These are phyloP conservation scores for Clavispora santaluciae DNA, from an alignment of 805 yeast species.

Conservation along the genomic window DNA sequence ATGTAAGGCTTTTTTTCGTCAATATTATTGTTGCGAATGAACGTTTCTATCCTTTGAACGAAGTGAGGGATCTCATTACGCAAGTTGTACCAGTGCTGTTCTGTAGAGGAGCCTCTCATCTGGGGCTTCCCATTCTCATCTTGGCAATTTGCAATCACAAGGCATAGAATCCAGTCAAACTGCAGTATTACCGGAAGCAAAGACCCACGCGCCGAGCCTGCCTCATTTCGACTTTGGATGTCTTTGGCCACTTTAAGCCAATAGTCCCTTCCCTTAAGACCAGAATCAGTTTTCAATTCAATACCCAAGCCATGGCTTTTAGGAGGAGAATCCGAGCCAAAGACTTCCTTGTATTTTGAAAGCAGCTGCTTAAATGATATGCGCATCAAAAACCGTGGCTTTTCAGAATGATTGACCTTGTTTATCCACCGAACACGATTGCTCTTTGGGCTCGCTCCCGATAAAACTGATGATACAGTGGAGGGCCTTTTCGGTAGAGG, in stretches of 20 bases:
- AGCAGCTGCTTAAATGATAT: conserved; percentile 18
- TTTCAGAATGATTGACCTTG: conserved; percentile 20
- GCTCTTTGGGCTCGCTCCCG: background rate
- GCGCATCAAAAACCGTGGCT: conserved; percentile 23
- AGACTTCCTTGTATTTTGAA: conserved; percentile 11
- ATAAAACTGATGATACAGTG: conserved; percentile 6
- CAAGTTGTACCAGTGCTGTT: conserved; percentile 11
- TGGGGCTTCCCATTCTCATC: conserved; percentile 3
- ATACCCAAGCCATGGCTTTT: conserved; percentile 13
- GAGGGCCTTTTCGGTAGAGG: conserved; percentile 16
- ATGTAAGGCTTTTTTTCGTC: conserved; percentile 12
- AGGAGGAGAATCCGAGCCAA: conserved; percentile 10
- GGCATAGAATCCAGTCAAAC: conserved; percentile 14
- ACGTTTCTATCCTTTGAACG: conserved; percentile 13
- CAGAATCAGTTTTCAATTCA: background rate
- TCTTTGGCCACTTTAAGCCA: conserved; percentile 7
- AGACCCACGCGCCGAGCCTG: conserved; percentile 13
- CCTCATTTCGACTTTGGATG: conserved; percentile 4
- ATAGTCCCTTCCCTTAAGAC: background rate
- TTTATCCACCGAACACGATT: conserved; percentile 26
- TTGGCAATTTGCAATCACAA: conserved; percentile 7
- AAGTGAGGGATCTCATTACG: conserved; percentile 10
- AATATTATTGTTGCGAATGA: conserved; percentile 9
- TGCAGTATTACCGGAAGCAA: conserved; percentile 16
- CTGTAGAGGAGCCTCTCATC: background rate